Conservation (phyloP, 2,329 filamentous ascomycete genomes). For the Trichophyton simii region DNA sequence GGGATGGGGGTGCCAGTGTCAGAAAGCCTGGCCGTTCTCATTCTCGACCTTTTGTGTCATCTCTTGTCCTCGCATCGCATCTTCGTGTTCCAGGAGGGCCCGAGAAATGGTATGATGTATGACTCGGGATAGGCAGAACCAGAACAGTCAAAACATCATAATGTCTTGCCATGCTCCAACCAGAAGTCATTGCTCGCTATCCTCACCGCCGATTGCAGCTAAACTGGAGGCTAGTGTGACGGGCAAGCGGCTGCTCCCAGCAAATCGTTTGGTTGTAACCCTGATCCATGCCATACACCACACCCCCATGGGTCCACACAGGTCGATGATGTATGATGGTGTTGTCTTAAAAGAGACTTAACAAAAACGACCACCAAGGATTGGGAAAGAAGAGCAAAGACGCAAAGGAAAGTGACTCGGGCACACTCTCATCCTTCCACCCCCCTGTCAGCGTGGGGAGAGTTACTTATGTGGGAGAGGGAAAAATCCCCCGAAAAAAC, state of each 20-base stretch:
- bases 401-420: not conserved
- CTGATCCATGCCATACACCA: slow-evolving; percentile 1
- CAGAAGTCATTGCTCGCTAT: not conserved
- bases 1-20: not conserved
- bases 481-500: not conserved
- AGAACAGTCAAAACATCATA: not conserved
- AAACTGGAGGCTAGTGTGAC: not conserved
- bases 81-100: not conserved
- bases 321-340: not conserved
- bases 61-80: not conserved
- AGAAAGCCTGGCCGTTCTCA: not conserved
- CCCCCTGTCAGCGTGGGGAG: not conserved
- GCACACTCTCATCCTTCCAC: not conserved
- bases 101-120: not conserved
- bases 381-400: not conserved
- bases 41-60: not conserved
- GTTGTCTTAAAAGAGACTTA: no score
- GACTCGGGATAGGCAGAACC: not conserved
- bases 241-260: slow-evolving; percentile 1
- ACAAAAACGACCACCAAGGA: no score
- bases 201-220: slow-evolving; percentile 2
- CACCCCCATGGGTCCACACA: not conserved
- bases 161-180: not conserved
- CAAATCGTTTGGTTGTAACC: slow-evolving; percentile 2
- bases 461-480: not conserved